phyloP scores from a whole-genome alignment of 768 basidiomycete species.

The Lentinula sp. region DNA sequence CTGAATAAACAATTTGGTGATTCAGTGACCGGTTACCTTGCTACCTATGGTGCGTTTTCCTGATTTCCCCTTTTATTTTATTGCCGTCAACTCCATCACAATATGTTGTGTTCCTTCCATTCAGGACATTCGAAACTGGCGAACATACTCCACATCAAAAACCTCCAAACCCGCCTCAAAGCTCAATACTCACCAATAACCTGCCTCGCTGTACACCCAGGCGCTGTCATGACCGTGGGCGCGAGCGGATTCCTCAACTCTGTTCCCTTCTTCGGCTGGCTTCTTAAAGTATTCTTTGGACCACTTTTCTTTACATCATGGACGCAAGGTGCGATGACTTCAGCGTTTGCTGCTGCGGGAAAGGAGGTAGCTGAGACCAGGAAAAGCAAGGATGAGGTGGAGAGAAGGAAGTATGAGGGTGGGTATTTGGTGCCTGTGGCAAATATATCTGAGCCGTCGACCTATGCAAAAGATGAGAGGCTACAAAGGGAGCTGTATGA shows the following conservation, averaged over 20 bases:
- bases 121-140: constrained; percentile 13
- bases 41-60: constrained; percentile 9
- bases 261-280: constrained; percentile 8
- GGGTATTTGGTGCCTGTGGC: constrained; percentile 22
- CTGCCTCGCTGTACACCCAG: constrained; percentile 22
- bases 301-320: constrained; percentile 14
- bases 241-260: not conserved
- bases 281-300: constrained; percentile 14
- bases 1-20: not conserved
- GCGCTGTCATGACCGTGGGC: constrained; percentile 18
- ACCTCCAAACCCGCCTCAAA: constrained; percentile 34
- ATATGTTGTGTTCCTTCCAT: not conserved
- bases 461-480: constrained; percentile 13
- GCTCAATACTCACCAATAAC: constrained; percentile 18
- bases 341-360: constrained; percentile 23
- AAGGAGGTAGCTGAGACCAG: constrained; percentile 12
- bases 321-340: constrained; percentile 18
- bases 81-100: not conserved
- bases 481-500: constrained; percentile 22
- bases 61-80: not conserved
- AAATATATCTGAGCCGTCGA: constrained; percentile 9
- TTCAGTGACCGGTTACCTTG: not conserved
- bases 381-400: too few species aligned
- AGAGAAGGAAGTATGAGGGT: constrained; percentile 2
- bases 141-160: constrained; percentile 25